phyloP scores from a whole-genome alignment of 106 monocot species.

The Dioscorea dumetorum region DNA sequence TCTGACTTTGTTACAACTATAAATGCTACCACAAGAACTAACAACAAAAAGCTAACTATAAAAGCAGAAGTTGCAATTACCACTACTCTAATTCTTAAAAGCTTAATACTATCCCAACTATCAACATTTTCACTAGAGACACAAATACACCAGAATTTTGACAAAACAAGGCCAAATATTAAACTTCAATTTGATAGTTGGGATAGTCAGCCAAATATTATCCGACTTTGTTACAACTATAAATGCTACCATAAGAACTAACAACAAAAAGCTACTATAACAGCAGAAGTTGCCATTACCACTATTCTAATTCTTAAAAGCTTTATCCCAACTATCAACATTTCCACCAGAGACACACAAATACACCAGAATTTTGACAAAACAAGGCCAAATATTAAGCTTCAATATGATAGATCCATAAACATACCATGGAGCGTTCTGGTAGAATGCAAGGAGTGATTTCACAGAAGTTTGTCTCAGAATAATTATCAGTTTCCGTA shows the following conservation, averaged over 20 bases:
- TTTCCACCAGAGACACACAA: too few relatives aligned
- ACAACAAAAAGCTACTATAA: too few relatives aligned
- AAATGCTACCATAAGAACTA: too few relatives aligned
- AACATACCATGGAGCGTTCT: conserved; percentile 80
- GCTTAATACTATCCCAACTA: not conserved
- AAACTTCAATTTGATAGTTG: not conserved
- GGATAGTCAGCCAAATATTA: too few relatives aligned
- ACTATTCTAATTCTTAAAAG: too few relatives aligned
- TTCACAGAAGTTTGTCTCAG: conserved; percentile 81
- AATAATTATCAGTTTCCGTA: conserved; percentile 65
- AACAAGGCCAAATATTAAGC: not conserved
- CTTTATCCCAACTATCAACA: too few relatives aligned
- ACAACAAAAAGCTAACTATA: not conserved
- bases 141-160: not conserved
- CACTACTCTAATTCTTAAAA: not conserved
- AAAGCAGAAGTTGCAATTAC: not conserved
- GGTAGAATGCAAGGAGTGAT: conserved; percentile 94
- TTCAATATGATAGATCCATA: not conserved
- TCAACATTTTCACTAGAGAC: not conserved
- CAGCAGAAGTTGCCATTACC: too few relatives aligned
- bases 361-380: too few relatives aligned
- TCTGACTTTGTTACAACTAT: too few relatives aligned
- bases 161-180: not conserved
- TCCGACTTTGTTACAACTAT: too few relatives aligned
- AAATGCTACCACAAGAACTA: too few relatives aligned